Evolutionary conservation across 805 yeast genomes (phyloP), one percentile per base, ranked within the genome.

Genomic region (Kuraishia cidri): DNA sequence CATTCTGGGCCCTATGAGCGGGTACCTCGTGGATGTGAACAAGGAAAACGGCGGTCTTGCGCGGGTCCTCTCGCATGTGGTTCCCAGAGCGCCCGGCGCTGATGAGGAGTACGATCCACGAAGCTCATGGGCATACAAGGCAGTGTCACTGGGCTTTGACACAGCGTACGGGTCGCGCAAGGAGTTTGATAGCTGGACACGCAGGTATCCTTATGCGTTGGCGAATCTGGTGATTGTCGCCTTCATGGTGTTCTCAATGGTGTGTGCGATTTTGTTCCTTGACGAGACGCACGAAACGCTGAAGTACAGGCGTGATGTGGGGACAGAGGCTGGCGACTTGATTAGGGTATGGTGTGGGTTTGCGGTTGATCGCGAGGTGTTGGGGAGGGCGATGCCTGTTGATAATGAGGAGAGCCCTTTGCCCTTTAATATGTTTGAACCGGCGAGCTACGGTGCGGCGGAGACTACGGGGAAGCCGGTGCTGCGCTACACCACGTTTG

Each of bases 1-100:
- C 18, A 65, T 75, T 10, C 44, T 77, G 10, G 85, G 85, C 2
- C 82, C 83, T 1, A 53, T 73, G 47, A 58, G 62, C 56, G 69
- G 60, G 58, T 40, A 58, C 60, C 50, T 32, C 40, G 22, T 58
- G 57, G 35, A 46, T 60, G 28, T 5, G 40, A 59, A 30, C n/a
- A 15, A 27, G 16, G n/a, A 17, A 5, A 13, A 10, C 12, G 15
- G 11, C 9, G 17, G 29, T 4, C 13, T 12, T n/a, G n/a, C n/a
- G n/a, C n/a, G n/a, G n/a, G n/a, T n/a, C n/a, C n/a, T n/a, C n/a
- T n/a, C n/a, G n/a, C n/a, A n/a, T n/a, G n/a, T n/a, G n/a, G n/a
- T n/a, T n/a, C 23, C 23, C 9, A 10, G 23, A 7, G 23, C 23
- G 23, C 23, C 23, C 9, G 7, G 7, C 10, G 23, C 23, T 10